Base-by-base conservation (phyloP, 352 stramenopile genomes). In the Pythium vanterpoolii region DNA sequence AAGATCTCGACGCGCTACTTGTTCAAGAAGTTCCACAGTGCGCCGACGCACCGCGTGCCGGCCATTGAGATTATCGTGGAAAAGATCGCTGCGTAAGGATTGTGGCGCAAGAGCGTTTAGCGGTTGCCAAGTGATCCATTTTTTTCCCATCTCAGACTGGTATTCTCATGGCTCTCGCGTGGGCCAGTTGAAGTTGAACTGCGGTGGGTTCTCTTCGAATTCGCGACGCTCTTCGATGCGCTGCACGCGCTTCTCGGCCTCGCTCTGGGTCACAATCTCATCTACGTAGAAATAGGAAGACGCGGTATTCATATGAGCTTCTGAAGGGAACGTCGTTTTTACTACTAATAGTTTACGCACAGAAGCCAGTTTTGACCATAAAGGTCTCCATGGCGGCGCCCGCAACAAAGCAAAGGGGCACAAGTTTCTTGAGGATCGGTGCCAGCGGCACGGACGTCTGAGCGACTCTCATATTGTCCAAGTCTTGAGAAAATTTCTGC, bases 351-450 rank as follows among this genome's bases (percentile, higher is more conserved):
- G n/a, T n/a, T 5, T 13, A 71, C 85, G 64, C 69, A 95, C 85
- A 95, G 64, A 95, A 95, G 30, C 83, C 85, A 0, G 85, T 93
- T 58, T 95, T 93, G 69, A 96, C 86, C 87, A 96, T 96, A 60
- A 96, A 94, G 13, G 81, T 39, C 70, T 96, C 87, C 74, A 96
- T 93, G 28, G 66, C 77, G 16, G 86, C 86, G 46, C 87, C 87
- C 31, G 79, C 86, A 33, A 90, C 62, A 65, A 96, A 96, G 71
- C 86, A 95, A 16, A 93, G 48, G 31, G 87, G 87, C 61, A 96
- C 67, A 36, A 93, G 71, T 65, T 95, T 95, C 66, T 80, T 79
- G 28, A 95, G 70, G 55, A 95, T 89, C 62, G 83, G 81, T 52
- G 52, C 63, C 9, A 95, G 66, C 69, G 79, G 74, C 56, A 90